Conservation (phyloP, 176 grass and related monocot genomes). For the Rhynchospora tenuis region DNA sequence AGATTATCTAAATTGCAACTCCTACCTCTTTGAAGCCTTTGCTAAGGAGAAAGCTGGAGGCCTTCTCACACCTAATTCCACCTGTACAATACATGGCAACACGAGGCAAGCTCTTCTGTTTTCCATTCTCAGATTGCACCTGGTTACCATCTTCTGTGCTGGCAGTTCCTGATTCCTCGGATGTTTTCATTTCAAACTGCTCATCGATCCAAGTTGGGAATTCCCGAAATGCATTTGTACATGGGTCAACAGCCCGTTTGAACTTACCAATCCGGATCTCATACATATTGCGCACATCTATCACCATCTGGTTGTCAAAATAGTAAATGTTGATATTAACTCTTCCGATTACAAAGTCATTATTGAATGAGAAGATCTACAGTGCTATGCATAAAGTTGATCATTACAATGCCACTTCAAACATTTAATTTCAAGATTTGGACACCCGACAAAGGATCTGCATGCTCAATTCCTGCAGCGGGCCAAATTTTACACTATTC, state of each 20-base stretch:
- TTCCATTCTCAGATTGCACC: not conserved
- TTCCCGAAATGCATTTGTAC: constrained; percentile 72
- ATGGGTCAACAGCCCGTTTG: constrained; percentile 81
- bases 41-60: constrained; percentile 88
- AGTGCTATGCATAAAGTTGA: too few species aligned
- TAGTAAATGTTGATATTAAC: not conserved
- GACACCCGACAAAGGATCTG: too few species aligned
- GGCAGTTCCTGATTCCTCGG: constrained; percentile 18
- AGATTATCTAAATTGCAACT: not conserved
- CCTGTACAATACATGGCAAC: constrained; percentile 99
- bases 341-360: constrained; percentile 8
- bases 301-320: constrained; percentile 51
- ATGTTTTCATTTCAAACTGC: constrained; percentile 61
- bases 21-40: constrained; percentile 95
- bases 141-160: not conserved
- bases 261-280: constrained; percentile 96
- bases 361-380: not conserved
- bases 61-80: constrained; percentile 97
- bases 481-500: too few species aligned
- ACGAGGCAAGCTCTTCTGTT: constrained; percentile 53
- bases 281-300: constrained; percentile 97
- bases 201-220: constrained; percentile 80
- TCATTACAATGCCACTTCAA: too few species aligned
- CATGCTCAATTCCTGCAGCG: too few species aligned
- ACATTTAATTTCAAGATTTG: too few species aligned